Evolutionary conservation across 208 protist genomes (phyloP).

Genomic region (Leishmania tarentolae): DNA sequence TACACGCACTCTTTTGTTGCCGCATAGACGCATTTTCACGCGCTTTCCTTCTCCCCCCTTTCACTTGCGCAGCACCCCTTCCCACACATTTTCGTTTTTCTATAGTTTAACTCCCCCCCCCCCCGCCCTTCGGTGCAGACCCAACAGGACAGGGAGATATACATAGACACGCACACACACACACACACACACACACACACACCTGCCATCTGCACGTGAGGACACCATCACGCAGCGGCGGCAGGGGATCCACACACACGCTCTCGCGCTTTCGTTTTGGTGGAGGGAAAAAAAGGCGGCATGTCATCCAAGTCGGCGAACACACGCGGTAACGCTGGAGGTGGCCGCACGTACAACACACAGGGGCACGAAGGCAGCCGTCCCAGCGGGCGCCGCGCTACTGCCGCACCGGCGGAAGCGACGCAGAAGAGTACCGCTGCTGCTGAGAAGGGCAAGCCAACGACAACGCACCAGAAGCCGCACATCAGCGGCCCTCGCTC

Average conservation of each 20-base stretch:
- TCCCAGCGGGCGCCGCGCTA: neutral
- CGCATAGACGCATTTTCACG: neutral
- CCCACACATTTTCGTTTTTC: neutral
- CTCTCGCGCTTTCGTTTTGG: neutral
- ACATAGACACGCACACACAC: neutral
- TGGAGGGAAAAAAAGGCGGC: neutral
- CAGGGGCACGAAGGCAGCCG: neutral
- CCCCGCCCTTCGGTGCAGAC: too few relatives aligned
- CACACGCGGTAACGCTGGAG: neutral
- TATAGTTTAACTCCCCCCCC: too few relatives aligned
- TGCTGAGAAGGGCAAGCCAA: neutral
- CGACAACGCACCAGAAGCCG: neutral
- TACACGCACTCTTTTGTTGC: neutral
- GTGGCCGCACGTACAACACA: conserved; percentile 3
- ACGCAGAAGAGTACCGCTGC: neutral
- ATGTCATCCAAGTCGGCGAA: neutral
- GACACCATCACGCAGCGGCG: too few relatives aligned
- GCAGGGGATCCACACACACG: neutral
- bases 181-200: neutral
- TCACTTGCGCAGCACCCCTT: neutral
- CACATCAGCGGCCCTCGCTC: neutral
- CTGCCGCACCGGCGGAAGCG: conserved; percentile 2
- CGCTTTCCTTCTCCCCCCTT: neutral
- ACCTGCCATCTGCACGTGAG: neutral
- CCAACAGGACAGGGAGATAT: too few relatives aligned